Evolutionary conservation across 1,284 basidiomycete genomes (phyloP), one percentile per base, ranked within the genome.

Genomic region (Coniophora puteana): DNA sequence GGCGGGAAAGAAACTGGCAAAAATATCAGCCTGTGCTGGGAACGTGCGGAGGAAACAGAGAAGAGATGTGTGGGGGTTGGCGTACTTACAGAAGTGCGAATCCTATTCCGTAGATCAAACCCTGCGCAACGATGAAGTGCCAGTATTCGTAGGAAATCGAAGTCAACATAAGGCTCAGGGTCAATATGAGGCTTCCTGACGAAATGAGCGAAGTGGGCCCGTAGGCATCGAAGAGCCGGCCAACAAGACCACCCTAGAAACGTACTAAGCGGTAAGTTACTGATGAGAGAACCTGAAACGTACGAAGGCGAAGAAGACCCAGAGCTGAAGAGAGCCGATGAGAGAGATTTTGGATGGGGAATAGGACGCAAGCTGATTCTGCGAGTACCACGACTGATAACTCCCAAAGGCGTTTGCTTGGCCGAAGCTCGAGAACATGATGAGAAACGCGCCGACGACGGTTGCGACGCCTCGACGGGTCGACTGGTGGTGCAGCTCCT

Each of bases 401-500:
- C 70, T 72, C 21, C 74, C 74, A 47, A 76, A 76, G 41, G 72
- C 65, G 43, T 67, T 72, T 63, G 75, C 67, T 44, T 70, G 68
- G 7, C 74, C 72, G 46, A 76, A 75, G 0, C 70, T 71, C 47
- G 63, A 69, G 55, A 76, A 69, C 5, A 77, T 53, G 10, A 70
- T 68, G 18, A 72, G 46, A 48, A 70, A 71, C 1, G 71, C 71
- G 2, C 73, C 74, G 24, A 71, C 48, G 13, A 74, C 65, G 4
- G 70, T 62, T 18, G 73, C 47, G 44, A 64, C 65, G 4, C 62
- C 67, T 46, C 52, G 57, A 13, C 10, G n/a, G 10, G 26, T 10
- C 26, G 26, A 27, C n/a, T 10, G 26, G 10, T 10, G 26, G 26
- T 10, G 10, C 26, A n/a, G 26, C n/a, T 10, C n/a, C 10, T 10